Evolutionary conservation across 139 green algal genomes (phyloP).

Genomic region (Coelastrella sp.): DNA sequence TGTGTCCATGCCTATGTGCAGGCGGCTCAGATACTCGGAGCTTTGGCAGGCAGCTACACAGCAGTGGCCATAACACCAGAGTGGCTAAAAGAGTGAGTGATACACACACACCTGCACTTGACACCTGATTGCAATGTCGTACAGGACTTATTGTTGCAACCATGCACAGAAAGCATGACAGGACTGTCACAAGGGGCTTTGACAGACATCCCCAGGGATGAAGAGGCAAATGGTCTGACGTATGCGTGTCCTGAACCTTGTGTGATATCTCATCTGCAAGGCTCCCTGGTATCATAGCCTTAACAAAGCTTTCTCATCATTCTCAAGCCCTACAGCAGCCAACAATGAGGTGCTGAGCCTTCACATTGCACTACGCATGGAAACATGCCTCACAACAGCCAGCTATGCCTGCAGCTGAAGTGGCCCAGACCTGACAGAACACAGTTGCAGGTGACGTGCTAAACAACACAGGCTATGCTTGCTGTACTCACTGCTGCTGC

Average conservation of each 20-base stretch:
- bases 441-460: background rate
- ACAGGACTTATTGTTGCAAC: too few relatives aligned
- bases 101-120: background rate
- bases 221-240: too few relatives aligned
- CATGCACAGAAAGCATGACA: too few relatives aligned
- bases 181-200: too few relatives aligned
- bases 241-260: too few relatives aligned
- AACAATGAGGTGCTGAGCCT: too few relatives aligned
- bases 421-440: background rate
- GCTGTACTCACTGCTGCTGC: background rate
- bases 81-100: slow-evolving; percentile 54
- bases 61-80: slow-evolving; percentile 45
- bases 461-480: background rate
- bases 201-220: too few relatives aligned
- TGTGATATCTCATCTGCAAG: too few relatives aligned
- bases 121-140: too few relatives aligned
- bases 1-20: background rate
- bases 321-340: too few relatives aligned
- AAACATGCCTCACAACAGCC: background rate
- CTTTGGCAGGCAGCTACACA: slow-evolving; percentile 34
- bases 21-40: slow-evolving; percentile 49
- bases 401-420: background rate
- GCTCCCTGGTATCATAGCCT: too few relatives aligned
- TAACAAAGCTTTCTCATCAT: too few relatives aligned
- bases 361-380: background rate